phyloP scores from a whole-genome alignment of 2,329 filamentous ascomycete species.

The Juglanconis oblonga region DNA sequence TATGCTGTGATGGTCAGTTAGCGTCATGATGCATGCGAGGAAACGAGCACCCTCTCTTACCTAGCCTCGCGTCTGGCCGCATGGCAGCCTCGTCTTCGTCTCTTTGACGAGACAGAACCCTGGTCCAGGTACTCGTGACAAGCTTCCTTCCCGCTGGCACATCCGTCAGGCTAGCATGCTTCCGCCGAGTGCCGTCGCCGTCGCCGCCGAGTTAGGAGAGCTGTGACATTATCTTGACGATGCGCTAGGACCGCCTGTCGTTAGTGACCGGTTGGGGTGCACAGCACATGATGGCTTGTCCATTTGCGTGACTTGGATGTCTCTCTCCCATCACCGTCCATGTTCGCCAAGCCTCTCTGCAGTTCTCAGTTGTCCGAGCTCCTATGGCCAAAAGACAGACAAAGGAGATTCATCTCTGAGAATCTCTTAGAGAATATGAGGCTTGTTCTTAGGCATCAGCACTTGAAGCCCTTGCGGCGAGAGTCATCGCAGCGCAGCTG shows the following conservation, averaged over 20 bases:
- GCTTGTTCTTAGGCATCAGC: too few species aligned
- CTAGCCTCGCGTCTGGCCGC: neutral
- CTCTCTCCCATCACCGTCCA: too few species aligned
- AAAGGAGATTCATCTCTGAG: too few species aligned
- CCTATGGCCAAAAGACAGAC: too few species aligned
- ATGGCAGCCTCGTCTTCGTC: neutral
- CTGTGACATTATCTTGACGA: neutral
- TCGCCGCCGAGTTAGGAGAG: neutral
- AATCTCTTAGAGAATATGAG: too few species aligned
- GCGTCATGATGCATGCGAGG: neutral
- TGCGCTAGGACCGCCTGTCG: neutral
- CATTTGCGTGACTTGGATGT: too few species aligned
- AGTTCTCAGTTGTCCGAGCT: too few species aligned
- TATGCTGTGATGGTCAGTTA: neutral
- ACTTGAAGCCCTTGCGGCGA: too few species aligned
- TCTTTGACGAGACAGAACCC: neutral
- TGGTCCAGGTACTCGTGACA: neutral
- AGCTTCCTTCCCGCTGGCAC: neutral
- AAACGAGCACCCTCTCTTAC: neutral
- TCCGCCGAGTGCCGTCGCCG: constrained; percentile 7
- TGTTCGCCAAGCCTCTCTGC: too few species aligned
- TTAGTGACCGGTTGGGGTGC: neutral
- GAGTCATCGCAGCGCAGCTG: too few species aligned
- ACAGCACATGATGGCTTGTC: neutral
- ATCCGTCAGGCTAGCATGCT: neutral